These are phyloP conservation scores for Calonectria henricotiae DNA, from an alignment of 2,329 filamentous ascomycete genomes.

Conservation along the genomic window DNA sequence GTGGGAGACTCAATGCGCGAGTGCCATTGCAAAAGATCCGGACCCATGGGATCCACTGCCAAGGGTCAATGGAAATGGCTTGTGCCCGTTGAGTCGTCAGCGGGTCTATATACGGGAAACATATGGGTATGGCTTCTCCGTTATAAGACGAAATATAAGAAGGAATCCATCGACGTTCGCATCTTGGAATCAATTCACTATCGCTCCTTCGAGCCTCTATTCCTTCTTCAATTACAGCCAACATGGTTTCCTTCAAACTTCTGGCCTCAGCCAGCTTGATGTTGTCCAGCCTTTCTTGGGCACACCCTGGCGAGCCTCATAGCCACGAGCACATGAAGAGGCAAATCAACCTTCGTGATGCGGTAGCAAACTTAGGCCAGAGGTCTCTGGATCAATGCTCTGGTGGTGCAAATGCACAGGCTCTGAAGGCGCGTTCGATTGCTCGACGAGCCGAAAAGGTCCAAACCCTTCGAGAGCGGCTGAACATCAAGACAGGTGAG, in stretches of 20 bases:
- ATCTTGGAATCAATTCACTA: not conserved
- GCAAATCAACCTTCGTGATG: slow-evolving; percentile 15
- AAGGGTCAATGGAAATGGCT: not conserved
- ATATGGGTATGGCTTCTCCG: not conserved
- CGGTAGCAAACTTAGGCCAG: slow-evolving; percentile 3
- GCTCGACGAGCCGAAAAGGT: slow-evolving; percentile 3
- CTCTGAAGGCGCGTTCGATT: slow-evolving; percentile 8
- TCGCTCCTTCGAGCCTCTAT: not conserved
- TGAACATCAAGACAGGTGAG: slow-evolving; percentile 7
- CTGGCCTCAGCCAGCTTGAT: not conserved
- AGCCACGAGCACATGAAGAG: slow-evolving; percentile 29
- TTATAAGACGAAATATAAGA: slow-evolving; percentile 1
- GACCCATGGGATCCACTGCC: not conserved
- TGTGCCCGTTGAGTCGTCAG: slow-evolving; percentile 3
- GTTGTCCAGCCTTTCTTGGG: slow-evolving; percentile 4
- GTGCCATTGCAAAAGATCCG: not conserved
- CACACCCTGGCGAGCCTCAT: slow-evolving; percentile 25
- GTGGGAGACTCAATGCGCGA: not conserved
- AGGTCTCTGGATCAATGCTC: slow-evolving; percentile 13
- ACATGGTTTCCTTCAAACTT: slow-evolving; percentile 17
- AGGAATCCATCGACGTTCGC: not conserved
- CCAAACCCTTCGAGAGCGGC: not conserved
- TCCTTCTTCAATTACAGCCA: not conserved
- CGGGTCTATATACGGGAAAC: not conserved
- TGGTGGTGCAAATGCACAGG: not conserved